These are phyloP conservation scores for Cyanodermella asteris DNA, from an alignment of 2,329 filamentous ascomycete species.

Conservation along the genomic window DNA sequence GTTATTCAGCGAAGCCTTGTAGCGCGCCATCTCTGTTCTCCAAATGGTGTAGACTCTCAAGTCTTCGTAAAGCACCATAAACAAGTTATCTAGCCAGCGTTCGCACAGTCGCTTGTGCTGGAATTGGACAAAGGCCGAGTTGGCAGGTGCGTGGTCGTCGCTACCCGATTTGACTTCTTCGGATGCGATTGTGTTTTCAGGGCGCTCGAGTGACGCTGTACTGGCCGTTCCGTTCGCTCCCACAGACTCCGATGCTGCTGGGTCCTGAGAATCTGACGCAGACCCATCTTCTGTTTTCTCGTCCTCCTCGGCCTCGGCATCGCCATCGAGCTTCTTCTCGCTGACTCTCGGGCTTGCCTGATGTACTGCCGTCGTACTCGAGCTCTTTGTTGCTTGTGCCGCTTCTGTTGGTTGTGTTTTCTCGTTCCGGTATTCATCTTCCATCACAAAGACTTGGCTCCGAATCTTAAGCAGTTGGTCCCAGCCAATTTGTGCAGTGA, in stretches of 20 bases:
- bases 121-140: slow-evolving; percentile 66
- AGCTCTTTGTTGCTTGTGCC: slow-evolving; percentile 41
- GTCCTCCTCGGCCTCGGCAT: slow-evolving; percentile 11
- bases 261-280: slow-evolving; percentile 9
- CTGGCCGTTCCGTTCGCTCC: slow-evolving; percentile 12
- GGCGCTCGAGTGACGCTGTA: slow-evolving; percentile 44
- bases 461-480: slow-evolving; percentile 85
- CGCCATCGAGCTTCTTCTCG: slow-evolving; percentile 10
- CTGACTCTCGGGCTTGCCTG: slow-evolving; percentile 12
- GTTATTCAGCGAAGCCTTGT: slow-evolving; percentile 45
- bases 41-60: slow-evolving; percentile 97
- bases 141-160: slow-evolving; percentile 43
- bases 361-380: slow-evolving; percentile 48
- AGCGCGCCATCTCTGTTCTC: slow-evolving; percentile 92
- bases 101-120: slow-evolving; percentile 96
- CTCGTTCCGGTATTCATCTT: slow-evolving; percentile 90
- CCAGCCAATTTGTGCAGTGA: slow-evolving; percentile 94
- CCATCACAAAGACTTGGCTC: slow-evolving; percentile 97
- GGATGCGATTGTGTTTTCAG: slow-evolving; percentile 55
- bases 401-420: slow-evolving; percentile 28
- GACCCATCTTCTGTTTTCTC: slow-evolving; percentile 13
- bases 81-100: slow-evolving; percentile 92
- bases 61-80: slow-evolving; percentile 98
- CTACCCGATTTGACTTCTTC: slow-evolving; percentile 54
- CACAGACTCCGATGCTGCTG: slow-evolving; percentile 13